These are phyloP conservation scores for Aspergillus aculeatinus DNA, from an alignment of 2,329 filamentous ascomycete species.

Conservation along the genomic window DNA sequence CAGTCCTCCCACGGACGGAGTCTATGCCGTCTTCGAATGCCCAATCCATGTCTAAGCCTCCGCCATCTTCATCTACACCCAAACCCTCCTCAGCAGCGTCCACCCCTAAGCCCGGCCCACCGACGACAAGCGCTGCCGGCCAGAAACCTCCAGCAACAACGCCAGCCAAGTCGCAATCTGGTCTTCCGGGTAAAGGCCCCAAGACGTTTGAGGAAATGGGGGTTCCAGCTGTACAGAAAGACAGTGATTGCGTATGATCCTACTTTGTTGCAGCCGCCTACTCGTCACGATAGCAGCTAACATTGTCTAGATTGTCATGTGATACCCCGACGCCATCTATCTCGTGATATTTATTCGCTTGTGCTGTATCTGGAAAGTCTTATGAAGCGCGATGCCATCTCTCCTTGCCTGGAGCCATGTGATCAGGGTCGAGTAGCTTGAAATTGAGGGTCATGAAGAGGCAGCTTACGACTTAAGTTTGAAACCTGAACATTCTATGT, in stretches of 20 bases:
- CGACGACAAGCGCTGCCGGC: constrained; percentile 29
- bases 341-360: constrained; percentile 16
- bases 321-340: constrained; percentile 32
- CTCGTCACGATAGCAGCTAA: constrained; percentile 13
- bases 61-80: constrained; percentile 35
- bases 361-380: constrained; percentile 20
- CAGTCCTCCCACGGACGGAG: constrained; percentile 35
- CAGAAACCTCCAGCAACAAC: constrained; percentile 35
- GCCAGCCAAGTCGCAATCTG: constrained; percentile 30
- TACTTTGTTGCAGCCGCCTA: background rate
- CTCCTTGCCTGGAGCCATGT: background rate
- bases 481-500: background rate
- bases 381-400: constrained; percentile 5
- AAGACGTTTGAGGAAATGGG: constrained; percentile 99
- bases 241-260: constrained; percentile 80
- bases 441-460: background rate
- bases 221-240: constrained; percentile 76
- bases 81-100: constrained; percentile 36
- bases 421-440: background rate
- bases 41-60: constrained; percentile 43
- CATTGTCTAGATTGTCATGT: constrained; percentile 40
- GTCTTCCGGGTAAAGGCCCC: constrained; percentile 68
- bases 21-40: constrained; percentile 31
- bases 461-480: background rate
- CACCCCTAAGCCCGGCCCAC: constrained; percentile 37